A percentile compares a stretch with the other conserved stretches of the same genome.
Evolutionary conservation across 306 rosid species (phyloP).

Genomic region (Quercus ilex): DNA sequence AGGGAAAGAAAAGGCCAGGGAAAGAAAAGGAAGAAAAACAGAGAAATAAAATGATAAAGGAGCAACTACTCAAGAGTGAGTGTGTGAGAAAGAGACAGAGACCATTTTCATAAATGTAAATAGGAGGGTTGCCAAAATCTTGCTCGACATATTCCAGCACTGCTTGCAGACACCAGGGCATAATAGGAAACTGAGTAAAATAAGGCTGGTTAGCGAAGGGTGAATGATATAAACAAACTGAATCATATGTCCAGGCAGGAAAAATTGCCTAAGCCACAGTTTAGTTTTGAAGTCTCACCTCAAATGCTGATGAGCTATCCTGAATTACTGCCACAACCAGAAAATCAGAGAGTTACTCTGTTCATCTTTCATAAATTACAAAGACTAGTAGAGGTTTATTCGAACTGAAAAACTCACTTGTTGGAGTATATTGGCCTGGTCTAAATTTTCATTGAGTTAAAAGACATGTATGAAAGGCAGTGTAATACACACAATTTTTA

Average conservation of each 20-base stretch:
- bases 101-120: constrained; percentile 69
- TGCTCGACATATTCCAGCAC: constrained; percentile 45
- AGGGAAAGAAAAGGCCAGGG: not conserved
- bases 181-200: constrained; percentile 27
- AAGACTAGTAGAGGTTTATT: not conserved
- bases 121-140: constrained; percentile 59
- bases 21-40: not conserved
- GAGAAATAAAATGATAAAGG: not conserved
- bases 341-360: not conserved
- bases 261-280: not conserved
- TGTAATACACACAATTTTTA: not conserved
- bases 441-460: not conserved
- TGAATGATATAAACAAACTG: constrained; percentile 1
- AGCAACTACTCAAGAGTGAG: not conserved
- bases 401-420: not conserved
- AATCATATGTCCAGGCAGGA: not conserved
- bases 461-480: not conserved
- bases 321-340: constrained; percentile 22
- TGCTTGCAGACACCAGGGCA: constrained; percentile 37
- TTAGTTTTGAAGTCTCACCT: constrained; percentile 23
- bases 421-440: not conserved
- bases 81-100: constrained; percentile 13
- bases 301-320: constrained; percentile 8
- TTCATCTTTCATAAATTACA: not conserved
- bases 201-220: not conserved